Base-by-base conservation (phyloP, 768 basidiomycete genomes). In the Leccinum obscurum region DNA sequence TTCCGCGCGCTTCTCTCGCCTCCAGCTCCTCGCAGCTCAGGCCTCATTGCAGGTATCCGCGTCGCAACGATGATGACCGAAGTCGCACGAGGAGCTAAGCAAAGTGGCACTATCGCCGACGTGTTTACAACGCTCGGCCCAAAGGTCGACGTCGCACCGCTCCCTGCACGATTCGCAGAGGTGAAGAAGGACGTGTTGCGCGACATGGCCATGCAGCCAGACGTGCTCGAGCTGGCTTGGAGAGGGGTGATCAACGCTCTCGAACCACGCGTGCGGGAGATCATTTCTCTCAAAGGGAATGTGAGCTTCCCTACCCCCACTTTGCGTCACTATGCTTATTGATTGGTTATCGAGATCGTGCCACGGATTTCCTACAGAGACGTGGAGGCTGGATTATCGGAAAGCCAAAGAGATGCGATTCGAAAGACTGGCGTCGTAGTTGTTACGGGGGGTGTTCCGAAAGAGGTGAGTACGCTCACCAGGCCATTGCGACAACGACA, bases 131-230 rank as follows among this genome's bases (percentile, higher is more conserved):
- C 80, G 3, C 73, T 83, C 8, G 73, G 75, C 2, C 75, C 75
- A 2, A 77, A 76, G 28, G 72, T 75, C 44, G 64, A 74, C 1
- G 71, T 71, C 5, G 70, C 70, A 1, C 71, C 70, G 5, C 79
- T 90, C 5, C 87, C 87, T 0, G 66, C 75, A 8, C 80, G 88
- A 0, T 91, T 90, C 61, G 64, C 78, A 0, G 78, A 80, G 6
- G 71, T 92, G 26, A 92, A 93, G 76, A 80, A 78, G 60, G 69
- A 72, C 28, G 60, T 90, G 0, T 82, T 81, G 72, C 72, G 62
- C 9, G 82, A 85, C 10, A 59, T 71, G 59, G 54, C 56, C 2
- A 58, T 61, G 4, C 41, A 59, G 0, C 58, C 62, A 0, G 61
- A 58, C 15, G 64, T 60, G 3, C 69, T 89, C 10, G 62, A 74